Base-by-base conservation (phyloP, 768 basidiomycete genomes). In the Agrocybe praecox region DNA sequence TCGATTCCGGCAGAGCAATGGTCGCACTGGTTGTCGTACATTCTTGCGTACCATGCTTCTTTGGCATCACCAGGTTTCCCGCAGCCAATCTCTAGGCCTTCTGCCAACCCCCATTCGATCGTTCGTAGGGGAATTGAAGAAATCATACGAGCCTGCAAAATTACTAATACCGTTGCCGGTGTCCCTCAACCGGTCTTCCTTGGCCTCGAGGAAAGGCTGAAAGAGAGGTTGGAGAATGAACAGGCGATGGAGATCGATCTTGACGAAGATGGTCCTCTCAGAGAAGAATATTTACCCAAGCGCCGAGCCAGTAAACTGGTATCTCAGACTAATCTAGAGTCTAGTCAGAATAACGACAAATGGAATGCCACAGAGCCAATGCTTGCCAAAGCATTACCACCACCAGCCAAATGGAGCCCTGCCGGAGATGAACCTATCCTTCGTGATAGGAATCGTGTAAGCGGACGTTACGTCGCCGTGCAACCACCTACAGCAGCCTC, bases 371-470 rank as follows among this genome's bases (percentile, higher is more conserved):
- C 55, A 56, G 64, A 67, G 50, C 52, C 49, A 47, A 45, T 56
- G 48, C 43, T 67, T 15, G 65, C 72, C 32, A 78, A 77, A 40
- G 34, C 64, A 12, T 67, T 91, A 17, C 89, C 89, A 45, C 88
- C 90, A 21, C 90, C 90, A 21, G 85, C 90, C 2, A 86, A 86
- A 69, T 92, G 90, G 90, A 90, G 89, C 65, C 90, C 90, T 47
- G 80, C 85, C 12, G 87, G 80, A n/a, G 89, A 90, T 62, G 90
- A 91, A 62, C 90, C 88, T 17, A 82, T 92, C 55, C 70, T 82
- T 26, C 80, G 85, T 32, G 78, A 82, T 51, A 72, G 75, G 52
- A 80, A 77, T 62, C 76, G 85, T 51, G 68, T 69, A 42, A 81
- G 73, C 54, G 83, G 81, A 2, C 80, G 85, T 43, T 91, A 91